These are phyloP conservation scores for Fusarium camptoceras DNA, from an alignment of 2,329 filamentous ascomycete genomes.

Conservation along the genomic window DNA sequence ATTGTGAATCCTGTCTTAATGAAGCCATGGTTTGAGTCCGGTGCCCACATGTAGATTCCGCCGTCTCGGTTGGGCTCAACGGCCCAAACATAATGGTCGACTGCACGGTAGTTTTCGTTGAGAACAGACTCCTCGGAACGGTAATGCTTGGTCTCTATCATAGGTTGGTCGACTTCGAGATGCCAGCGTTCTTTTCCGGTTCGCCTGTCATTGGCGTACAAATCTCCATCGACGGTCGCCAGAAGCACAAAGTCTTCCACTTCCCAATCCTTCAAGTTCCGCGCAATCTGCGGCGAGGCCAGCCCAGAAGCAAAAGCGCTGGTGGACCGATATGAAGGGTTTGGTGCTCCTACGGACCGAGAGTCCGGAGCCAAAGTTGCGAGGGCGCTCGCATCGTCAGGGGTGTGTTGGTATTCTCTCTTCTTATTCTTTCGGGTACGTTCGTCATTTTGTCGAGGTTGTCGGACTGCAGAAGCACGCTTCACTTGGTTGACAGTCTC, in stretches of 20 bases:
- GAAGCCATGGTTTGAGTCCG: conserved; percentile 68
- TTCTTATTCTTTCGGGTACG: conserved; percentile 50
- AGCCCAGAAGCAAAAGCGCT: conserved; percentile 72
- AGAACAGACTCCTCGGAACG: conserved; percentile 73
- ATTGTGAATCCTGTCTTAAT: conserved; percentile 78
- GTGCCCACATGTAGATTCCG: conserved; percentile 86
- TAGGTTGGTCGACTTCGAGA: conserved; percentile 83
- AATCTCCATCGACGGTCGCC: conserved; percentile 98
- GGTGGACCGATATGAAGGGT: conserved; percentile 69
- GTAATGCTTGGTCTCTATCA: conserved; percentile 90
- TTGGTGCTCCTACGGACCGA: conserved; percentile 93
- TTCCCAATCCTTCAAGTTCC: conserved; percentile 99
- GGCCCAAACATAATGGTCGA: conserved; percentile 94
- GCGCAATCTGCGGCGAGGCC: conserved; percentile 90
- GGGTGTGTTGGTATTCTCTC: conserved; percentile 50
- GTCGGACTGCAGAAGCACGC: conserved; percentile 43
- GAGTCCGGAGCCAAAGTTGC: conserved; percentile 94
- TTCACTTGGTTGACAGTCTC: conserved; percentile 47
- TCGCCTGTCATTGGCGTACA: conserved; percentile 90
- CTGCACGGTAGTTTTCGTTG: conserved; percentile 69
- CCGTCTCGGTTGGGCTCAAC: conserved; percentile 92
- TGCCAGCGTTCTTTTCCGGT: conserved; percentile 89
- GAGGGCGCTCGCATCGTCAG: conserved; percentile 90
- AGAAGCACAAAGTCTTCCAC: conserved; percentile 99
- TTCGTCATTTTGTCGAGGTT: conserved; percentile 39